phyloP scores from a whole-genome alignment of 768 basidiomycete species.

The Rhizopogon vinicolor region DNA sequence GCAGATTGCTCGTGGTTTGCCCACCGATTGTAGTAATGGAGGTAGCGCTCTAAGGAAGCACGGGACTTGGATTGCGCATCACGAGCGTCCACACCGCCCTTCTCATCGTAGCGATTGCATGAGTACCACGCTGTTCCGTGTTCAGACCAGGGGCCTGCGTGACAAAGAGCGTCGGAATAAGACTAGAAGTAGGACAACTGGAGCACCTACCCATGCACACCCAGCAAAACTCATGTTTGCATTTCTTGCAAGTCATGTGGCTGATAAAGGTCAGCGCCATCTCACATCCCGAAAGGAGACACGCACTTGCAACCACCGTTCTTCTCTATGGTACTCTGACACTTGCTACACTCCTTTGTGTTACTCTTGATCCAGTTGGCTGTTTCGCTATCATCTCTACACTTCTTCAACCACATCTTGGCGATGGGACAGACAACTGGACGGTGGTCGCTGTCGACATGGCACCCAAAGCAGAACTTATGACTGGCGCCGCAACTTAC shows the following conservation, averaged over 20 bases:
- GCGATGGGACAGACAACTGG: constrained; percentile 89
- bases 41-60: constrained; percentile 89
- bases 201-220: constrained; percentile 86
- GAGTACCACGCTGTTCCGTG: constrained; percentile 98
- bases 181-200: constrained; percentile 10
- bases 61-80: constrained; percentile 90
- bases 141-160: constrained; percentile 88
- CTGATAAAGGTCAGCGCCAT: constrained; percentile 35
- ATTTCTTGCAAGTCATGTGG: constrained; percentile 99
- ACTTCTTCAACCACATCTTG: constrained; percentile 95
- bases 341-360: constrained; percentile 96
- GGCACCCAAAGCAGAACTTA: constrained; percentile 94
- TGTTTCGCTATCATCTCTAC: constrained; percentile 95
- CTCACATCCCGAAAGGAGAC: neutral
- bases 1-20: constrained; percentile 99
- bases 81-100: constrained; percentile 79
- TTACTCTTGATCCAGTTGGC: constrained; percentile 99
- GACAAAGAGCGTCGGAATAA: constrained; percentile 31
- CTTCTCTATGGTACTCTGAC: constrained; percentile 99
- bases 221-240: constrained; percentile 99
- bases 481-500: constrained; percentile 82
- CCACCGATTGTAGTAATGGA: constrained; percentile 99
- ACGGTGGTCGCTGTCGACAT: constrained; percentile 83
- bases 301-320: constrained; percentile 99
- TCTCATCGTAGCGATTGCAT: constrained; percentile 96